Conservation (phyloP, 257 asterid genomes). For the Solanum sitiens region DNA sequence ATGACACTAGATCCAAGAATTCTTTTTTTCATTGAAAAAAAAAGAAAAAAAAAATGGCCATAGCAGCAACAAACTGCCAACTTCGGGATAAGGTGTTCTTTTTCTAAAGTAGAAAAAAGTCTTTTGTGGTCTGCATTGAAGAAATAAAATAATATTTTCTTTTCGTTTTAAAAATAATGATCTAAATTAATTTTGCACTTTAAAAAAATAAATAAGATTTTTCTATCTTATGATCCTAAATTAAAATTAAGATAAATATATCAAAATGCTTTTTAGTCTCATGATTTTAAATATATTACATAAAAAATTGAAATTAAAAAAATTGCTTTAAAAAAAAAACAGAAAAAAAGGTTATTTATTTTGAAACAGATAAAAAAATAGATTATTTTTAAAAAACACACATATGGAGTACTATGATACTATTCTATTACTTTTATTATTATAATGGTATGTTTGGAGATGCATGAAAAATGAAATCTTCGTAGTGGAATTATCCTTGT, state of each 20-base stretch:
- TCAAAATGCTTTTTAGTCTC: too few species aligned
- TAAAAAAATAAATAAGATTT: rapidly evolving
- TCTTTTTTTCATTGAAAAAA: background rate
- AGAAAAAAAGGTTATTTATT: too few species aligned
- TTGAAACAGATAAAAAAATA: too few species aligned
- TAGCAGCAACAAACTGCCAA: background rate
- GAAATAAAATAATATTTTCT: background rate
- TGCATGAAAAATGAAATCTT: background rate
- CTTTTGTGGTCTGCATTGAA: background rate
- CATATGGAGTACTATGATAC: background rate
- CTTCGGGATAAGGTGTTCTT: background rate
- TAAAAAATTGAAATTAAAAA: too few species aligned
- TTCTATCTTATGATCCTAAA: too few species aligned
- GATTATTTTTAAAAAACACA: too few species aligned
- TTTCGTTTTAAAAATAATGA: rapidly evolving
- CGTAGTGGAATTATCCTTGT: background rate
- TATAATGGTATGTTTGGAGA: background rate
- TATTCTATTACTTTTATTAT: background rate
- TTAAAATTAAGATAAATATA: too few species aligned
- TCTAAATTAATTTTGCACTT: too few species aligned
- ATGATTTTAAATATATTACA: too few species aligned
- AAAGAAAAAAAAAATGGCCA: background rate
- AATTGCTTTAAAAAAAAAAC: too few species aligned
- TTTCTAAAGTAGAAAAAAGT: background rate
- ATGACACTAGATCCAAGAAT: conserved; percentile 14